Evolutionary conservation across 495 filamentous ascomycete species (phyloP).

Genomic region (Trichoderma reesei): DNA sequence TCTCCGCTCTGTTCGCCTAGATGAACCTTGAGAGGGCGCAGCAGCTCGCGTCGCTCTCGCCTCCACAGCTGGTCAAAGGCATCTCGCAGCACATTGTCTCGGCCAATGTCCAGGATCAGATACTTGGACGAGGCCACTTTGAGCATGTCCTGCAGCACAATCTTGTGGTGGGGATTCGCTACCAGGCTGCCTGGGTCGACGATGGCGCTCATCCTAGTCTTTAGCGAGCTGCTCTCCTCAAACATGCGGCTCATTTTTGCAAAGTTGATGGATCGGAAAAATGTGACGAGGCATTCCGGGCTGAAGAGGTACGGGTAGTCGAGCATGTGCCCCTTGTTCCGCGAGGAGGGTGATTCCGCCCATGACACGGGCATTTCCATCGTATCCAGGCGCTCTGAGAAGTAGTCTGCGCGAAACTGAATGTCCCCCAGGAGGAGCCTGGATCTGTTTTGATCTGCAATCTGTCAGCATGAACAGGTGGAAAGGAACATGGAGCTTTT

Average conservation of each 20-base stretch:
- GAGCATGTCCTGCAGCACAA: constrained; percentile 49
- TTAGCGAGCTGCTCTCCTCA: constrained; percentile 56
- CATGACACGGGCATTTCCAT: constrained; percentile 68
- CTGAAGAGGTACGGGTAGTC: constrained; percentile 76
- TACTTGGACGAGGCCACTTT: constrained; percentile 58
- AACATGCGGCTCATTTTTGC: constrained; percentile 68
- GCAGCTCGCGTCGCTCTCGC: constrained; percentile 68
- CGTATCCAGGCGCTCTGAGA: constrained; percentile 67
- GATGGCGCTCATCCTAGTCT: constrained; percentile 51
- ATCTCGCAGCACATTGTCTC: constrained; percentile 62
- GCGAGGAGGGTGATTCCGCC: constrained; percentile 47
- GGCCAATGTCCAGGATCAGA: constrained; percentile 64
- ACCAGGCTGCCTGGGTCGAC: constrained; percentile 39
- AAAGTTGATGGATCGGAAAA: constrained; percentile 85
- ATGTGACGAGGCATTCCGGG: constrained; percentile 60
- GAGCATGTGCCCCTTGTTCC: constrained; percentile 62
- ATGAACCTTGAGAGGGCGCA: constrained; percentile 78
- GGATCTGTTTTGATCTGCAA: constrained; percentile 47
- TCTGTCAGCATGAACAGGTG: background rate
- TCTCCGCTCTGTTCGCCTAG: constrained; percentile 74
- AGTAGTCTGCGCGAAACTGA: constrained; percentile 63
- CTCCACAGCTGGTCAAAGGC: constrained; percentile 84
- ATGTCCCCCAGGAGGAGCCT: constrained; percentile 53
- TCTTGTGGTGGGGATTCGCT: constrained; percentile 32
- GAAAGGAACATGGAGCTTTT: background rate